These are phyloP conservation scores for Metschnikowia borealis DNA, from an alignment of 805 yeast genomes.

Conservation along the genomic window DNA sequence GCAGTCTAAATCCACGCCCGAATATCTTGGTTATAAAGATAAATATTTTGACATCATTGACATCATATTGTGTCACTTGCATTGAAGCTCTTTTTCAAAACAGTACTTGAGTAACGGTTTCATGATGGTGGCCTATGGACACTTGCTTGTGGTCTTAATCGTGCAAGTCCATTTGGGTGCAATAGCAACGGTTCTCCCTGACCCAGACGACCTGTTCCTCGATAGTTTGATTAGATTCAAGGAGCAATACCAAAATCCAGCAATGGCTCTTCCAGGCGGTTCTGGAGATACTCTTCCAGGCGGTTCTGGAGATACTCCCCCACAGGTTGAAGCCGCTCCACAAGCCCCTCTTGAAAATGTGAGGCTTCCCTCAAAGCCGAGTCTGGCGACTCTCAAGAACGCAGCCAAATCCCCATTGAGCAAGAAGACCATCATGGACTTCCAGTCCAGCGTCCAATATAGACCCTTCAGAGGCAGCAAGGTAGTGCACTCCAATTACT, in stretches of 20 bases:
- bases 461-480: constrained; percentile 1
- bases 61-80: not conserved
- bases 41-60: not conserved
- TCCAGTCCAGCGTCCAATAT: not conserved
- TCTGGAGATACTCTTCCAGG: not conserved
- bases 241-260: constrained; percentile 1
- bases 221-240: constrained; percentile 1
- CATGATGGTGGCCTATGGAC: not conserved
- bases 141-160: not conserved
- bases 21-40: too few species aligned
- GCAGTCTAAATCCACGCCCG: too few species aligned
- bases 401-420: not conserved
- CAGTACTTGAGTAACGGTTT: not conserved
- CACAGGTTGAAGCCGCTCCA: not conserved
- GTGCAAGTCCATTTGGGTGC: not conserved
- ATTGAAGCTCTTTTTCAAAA: not conserved
- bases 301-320: not conserved
- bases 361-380: not conserved
- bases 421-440: not conserved
- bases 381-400: not conserved
- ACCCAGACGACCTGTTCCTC: not conserved
- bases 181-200: not conserved
- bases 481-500: constrained; percentile 1
- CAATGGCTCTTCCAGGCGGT: not conserved
- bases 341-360: not conserved